phyloP scores from a whole-genome alignment of 2,329 filamentous ascomycete genomes.

The Aspergillus phoenicis region DNA sequence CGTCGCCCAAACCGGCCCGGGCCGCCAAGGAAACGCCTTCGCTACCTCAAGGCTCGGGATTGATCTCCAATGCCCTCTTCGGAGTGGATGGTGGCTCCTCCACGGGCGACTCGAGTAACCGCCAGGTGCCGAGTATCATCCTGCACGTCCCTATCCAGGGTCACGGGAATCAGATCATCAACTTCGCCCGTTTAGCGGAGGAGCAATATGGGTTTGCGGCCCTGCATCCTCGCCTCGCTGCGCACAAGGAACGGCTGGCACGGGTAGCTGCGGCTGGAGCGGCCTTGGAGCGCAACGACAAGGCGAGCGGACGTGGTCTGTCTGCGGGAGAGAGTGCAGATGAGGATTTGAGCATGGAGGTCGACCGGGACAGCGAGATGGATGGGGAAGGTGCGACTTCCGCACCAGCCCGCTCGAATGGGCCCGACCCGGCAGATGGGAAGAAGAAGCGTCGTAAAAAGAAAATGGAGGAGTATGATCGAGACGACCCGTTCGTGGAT shows the following conservation, averaged over 20 bases:
- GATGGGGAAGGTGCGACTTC: slow-evolving; percentile 50
- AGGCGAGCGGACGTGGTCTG: slow-evolving; percentile 64
- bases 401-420: slow-evolving; percentile 55
- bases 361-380: slow-evolving; percentile 67
- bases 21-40: slow-evolving; percentile 59
- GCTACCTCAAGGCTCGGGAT: slow-evolving; percentile 63
- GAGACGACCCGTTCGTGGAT: slow-evolving; percentile 72
- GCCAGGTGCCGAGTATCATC: slow-evolving; percentile 72
- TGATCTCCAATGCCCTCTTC: slow-evolving; percentile 64
- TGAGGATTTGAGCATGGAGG: slow-evolving; percentile 86
- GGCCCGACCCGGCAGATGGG: slow-evolving; percentile 57
- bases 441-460: slow-evolving; percentile 76
- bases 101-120: slow-evolving; percentile 44
- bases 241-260: slow-evolving; percentile 82
- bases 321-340: slow-evolving; percentile 72
- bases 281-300: slow-evolving; percentile 75
- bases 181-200: slow-evolving; percentile 91
- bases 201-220: slow-evolving; percentile 94
- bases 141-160: slow-evolving; percentile 80
- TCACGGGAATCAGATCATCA: slow-evolving; percentile 86
- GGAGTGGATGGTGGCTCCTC: slow-evolving; percentile 51
- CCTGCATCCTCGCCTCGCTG: slow-evolving; percentile 85
- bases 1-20: slow-evolving; percentile 58
- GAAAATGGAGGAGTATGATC: slow-evolving; percentile 68
- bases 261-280: slow-evolving; percentile 88